A percentile compares a stretch with the other conserved stretches of the same genome.
These are phyloP conservation scores for Glomus cerebriforme DNA, from an alignment of 192 early-diverging fungal genomes.

Conservation along the genomic window DNA sequence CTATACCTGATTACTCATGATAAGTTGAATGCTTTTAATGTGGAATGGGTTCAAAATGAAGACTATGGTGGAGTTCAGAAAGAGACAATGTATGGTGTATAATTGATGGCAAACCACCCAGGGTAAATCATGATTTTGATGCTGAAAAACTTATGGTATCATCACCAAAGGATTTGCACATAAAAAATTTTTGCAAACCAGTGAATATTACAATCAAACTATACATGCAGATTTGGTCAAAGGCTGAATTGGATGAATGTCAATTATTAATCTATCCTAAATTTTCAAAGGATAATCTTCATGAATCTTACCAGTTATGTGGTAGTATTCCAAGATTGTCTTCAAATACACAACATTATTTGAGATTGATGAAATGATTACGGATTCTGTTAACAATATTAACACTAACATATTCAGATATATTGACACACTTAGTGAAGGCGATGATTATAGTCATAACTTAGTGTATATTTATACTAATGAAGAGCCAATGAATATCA, in stretches of 20 bases:
- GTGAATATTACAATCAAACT: not conserved
- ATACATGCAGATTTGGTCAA: not conserved
- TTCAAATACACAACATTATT: not conserved
- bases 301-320: not conserved
- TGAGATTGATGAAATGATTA: not conserved
- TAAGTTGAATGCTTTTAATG: no score
- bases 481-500: not conserved
- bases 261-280: not conserved
- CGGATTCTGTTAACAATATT: not conserved
- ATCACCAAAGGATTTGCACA: not conserved
- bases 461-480: not conserved
- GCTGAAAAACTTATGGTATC: constrained; percentile 5
- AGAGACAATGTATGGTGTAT: not conserved
- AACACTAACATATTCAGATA: not conserved
- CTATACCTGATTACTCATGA: no score
- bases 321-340: not conserved
- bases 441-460: not conserved
- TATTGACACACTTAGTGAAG: not conserved
- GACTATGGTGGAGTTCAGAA: not conserved
- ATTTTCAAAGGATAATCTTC: not conserved
- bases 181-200: not conserved
- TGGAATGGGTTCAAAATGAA: not conserved
- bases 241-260: not conserved
- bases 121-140: not conserved
- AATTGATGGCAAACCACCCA: not conserved